A percentile compares a stretch with the other conserved stretches of the same genome.
Conservation (phyloP, 2,329 filamentous ascomycete genomes). For the Aspergillus melleus region DNA sequence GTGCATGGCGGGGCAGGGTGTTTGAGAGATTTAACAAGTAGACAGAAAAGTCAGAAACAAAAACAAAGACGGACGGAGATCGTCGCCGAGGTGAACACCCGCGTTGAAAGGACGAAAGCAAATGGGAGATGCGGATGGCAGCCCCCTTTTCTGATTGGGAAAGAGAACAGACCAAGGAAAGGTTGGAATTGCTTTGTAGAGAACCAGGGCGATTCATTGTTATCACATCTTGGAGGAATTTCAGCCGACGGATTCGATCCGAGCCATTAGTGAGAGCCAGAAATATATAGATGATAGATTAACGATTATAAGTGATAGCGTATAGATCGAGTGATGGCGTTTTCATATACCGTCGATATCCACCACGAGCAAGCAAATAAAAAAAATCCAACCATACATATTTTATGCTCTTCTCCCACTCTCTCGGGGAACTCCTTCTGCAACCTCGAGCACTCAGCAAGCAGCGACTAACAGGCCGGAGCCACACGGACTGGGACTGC, state of each 20-base stretch:
- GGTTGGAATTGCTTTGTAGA: not conserved
- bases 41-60: not conserved
- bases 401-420: not conserved
- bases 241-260: not conserved
- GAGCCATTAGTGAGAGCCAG: not conserved
- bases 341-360: not conserved
- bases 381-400: too few species aligned
- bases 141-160: constrained; percentile 11
- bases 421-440: not conserved
- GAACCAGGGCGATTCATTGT: not conserved
- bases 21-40: not conserved
- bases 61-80: not conserved
- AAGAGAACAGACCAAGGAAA: not conserved
- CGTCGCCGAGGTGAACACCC: not conserved
- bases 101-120: not conserved
- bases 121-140: not conserved
- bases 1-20: not conserved
- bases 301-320: not conserved
- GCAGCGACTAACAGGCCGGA: not conserved
- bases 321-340: not conserved
- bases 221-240: not conserved
- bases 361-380: too few species aligned
- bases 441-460: not conserved
- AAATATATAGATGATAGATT: too few species aligned
- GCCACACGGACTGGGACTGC: not conserved